phyloP scores from a whole-genome alignment of 2,329 filamentous ascomycete genomes.

The Phialemonium atrogriseum region DNA sequence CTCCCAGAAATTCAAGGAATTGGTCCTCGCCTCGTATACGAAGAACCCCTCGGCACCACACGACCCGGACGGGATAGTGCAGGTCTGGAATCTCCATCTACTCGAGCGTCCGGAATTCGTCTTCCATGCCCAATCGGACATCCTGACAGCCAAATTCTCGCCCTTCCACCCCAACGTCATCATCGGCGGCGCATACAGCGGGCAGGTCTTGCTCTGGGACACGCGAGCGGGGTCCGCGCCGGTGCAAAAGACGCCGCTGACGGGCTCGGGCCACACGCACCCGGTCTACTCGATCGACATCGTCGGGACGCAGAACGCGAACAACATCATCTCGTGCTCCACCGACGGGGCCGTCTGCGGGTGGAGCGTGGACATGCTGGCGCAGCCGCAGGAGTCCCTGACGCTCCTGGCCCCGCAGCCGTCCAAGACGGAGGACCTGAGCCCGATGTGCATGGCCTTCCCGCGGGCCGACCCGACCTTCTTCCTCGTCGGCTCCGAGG shows the following conservation, averaged over 20 bases:
- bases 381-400: conserved; percentile 89
- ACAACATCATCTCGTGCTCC: conserved; percentile 95
- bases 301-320: conserved; percentile 95
- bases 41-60: conserved; percentile 94
- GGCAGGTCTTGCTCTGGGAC: conserved; percentile 95
- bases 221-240: conserved; percentile 82
- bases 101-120: conserved; percentile 93
- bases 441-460: conserved; percentile 90
- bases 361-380: conserved; percentile 97
- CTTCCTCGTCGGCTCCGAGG: conserved; percentile 93
- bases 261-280: conserved; percentile 90
- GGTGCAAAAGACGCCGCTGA: conserved; percentile 92
- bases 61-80: conserved; percentile 85
- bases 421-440: conserved; percentile 87
- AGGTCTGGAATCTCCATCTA: conserved; percentile 95
- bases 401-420: conserved; percentile 80
- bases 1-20: conserved; percentile 88
- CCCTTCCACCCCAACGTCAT: conserved; percentile 96
- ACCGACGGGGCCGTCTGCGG: conserved; percentile 95
- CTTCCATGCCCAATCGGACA: conserved; percentile 92
- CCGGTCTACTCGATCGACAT: conserved; percentile 94
- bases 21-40: conserved; percentile 89
- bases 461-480: conserved; percentile 93
- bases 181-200: conserved; percentile 91
- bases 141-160: conserved; percentile 94